Conservation (phyloP, 495 filamentous ascomycete genomes). For the Penicillium waksmanii region DNA sequence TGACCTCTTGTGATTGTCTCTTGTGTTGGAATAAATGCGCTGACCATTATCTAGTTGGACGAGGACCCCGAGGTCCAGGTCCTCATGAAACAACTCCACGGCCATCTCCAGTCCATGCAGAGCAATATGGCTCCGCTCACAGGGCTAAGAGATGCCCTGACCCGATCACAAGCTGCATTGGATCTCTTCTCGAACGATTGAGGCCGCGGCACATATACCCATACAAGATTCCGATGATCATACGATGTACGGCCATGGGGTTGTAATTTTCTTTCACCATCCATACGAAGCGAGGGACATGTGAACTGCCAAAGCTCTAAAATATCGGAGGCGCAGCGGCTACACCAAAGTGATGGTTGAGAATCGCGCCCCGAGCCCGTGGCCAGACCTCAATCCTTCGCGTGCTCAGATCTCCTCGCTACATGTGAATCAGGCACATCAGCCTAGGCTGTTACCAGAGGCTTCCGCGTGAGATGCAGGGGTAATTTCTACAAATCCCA, state of each 20-base stretch:
- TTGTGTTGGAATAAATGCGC: constrained; percentile 7
- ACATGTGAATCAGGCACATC: constrained; percentile 13
- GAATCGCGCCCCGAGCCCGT: constrained; percentile 1
- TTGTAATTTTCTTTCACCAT: not conserved
- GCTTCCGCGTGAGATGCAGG: not conserved
- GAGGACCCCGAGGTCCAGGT: constrained; percentile 39
- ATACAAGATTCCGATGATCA: not conserved
- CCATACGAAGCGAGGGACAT: not conserved
- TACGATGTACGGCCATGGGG: not conserved
- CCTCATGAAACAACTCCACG: constrained; percentile 51
- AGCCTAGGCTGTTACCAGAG: not conserved
- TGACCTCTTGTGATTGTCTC: constrained; percentile 2
- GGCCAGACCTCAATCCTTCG: constrained; percentile 9
- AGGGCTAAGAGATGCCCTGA: constrained; percentile 56
- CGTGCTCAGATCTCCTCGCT: constrained; percentile 14
- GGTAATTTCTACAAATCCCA: not conserved
- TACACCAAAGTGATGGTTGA: not conserved
- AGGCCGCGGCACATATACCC: constrained; percentile 16
- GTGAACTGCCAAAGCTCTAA: not conserved
- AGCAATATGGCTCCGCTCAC: constrained; percentile 55
- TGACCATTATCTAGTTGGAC: constrained; percentile 38
- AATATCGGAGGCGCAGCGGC: not conserved
- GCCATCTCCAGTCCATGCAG: constrained; percentile 61
- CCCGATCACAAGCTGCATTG: constrained; percentile 53
- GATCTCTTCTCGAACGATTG: constrained; percentile 47